phyloP scores from a whole-genome alignment of 1,139 yeast species.

The Yamadazyma blattariae region DNA sequence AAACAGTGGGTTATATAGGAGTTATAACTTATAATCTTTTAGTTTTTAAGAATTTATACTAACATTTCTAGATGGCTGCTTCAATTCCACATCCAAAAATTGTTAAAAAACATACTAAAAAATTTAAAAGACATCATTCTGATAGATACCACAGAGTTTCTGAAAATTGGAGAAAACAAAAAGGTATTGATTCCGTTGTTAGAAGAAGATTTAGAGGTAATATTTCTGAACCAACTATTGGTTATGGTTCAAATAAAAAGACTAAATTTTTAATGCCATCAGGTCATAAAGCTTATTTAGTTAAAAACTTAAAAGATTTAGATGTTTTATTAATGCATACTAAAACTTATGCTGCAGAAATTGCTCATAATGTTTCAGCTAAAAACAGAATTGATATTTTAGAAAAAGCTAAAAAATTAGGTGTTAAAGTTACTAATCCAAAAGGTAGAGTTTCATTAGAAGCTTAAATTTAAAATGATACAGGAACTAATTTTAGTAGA shows the following conservation, averaged over 20 bases:
- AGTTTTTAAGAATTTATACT: no score
- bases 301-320: conserved; percentile 89
- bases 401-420: conserved; percentile 97
- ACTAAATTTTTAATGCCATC: conserved; percentile 95
- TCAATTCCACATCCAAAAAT: conserved; percentile 98
- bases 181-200: conserved; percentile 99
- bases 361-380: conserved; percentile 97
- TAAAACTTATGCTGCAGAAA: conserved; percentile 99
- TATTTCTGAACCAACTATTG: conserved; percentile 98
- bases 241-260: conserved; percentile 99
- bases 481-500: no score
- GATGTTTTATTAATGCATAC: conserved; percentile 96
- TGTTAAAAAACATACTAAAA: conserved; percentile 98
- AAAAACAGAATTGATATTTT: conserved; percentile 97
- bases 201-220: conserved; percentile 99
- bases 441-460: conserved; percentile 98
- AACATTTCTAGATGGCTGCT: conserved; percentile 70
- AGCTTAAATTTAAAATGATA: conserved; percentile 79
- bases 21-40: no score
- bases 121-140: conserved; percentile 99
- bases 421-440: conserved; percentile 99
- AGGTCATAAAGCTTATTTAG: conserved; percentile 97
- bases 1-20: no score
- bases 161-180: conserved; percentile 99
- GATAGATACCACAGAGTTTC: conserved; percentile 98